Evolutionary conservation across 805 yeast species (phyloP).

Genomic region (Hanseniaspora clermontiae): DNA sequence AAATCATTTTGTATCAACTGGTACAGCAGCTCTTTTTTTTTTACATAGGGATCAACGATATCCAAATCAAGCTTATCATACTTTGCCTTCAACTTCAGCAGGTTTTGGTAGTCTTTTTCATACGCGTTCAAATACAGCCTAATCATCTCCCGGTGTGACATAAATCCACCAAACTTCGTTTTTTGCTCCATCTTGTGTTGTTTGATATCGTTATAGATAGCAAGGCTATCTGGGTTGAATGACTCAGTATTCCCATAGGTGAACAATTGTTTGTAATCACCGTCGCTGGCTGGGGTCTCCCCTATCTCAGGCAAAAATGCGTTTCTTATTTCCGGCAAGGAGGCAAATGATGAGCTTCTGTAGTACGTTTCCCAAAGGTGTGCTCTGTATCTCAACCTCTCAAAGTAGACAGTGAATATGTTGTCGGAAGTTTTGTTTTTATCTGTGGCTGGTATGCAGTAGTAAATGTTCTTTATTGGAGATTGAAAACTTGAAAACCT

Average conservation of each 20-base stretch:
- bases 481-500: neutral
- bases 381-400: neutral
- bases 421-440: neutral
- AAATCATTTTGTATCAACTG: neutral
- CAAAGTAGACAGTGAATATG: neutral
- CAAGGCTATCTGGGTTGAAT: neutral
- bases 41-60: neutral
- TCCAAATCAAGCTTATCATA: conserved; percentile 2
- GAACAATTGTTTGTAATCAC: neutral
- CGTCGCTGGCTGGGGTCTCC: neutral
- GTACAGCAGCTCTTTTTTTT: neutral
- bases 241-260: neutral
- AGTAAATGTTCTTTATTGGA: neutral
- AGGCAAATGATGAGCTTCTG: neutral
- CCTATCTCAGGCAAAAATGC: neutral
- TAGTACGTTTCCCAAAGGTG: neutral
- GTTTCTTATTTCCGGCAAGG: neutral
- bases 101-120: neutral
- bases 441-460: neutral
- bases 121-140: neutral
- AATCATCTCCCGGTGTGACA: neutral
- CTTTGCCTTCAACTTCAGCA: neutral
- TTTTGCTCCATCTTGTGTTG: neutral
- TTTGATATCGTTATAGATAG: neutral
- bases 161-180: neutral